A percentile compares a stretch with the other conserved stretches of the same genome.
These are phyloP conservation scores for Cystobasidium sp. DNA, from an alignment of 1,284 basidiomycete genomes.

Conservation along the genomic window DNA sequence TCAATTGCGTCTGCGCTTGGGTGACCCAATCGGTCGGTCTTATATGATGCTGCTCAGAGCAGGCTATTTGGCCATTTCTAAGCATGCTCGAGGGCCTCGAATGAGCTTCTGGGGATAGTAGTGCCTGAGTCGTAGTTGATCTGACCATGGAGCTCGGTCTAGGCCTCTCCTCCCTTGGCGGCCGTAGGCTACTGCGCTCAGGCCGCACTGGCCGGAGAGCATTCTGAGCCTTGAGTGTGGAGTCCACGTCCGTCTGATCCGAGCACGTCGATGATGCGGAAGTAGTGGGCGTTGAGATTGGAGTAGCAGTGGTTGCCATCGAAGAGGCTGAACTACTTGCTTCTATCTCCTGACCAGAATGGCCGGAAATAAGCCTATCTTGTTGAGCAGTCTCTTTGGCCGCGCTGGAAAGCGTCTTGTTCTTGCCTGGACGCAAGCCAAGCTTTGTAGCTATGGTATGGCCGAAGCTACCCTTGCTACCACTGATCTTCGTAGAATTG, in stretches of 20 bases:
- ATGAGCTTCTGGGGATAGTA: too few relatives aligned
- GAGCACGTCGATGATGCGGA: constrained; percentile 15
- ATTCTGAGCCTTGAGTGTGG: not conserved
- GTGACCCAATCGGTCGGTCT: not conserved
- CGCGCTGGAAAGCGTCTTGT: not conserved
- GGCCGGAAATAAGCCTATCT: not conserved
- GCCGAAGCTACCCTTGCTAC: not conserved
- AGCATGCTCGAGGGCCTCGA: too few relatives aligned
- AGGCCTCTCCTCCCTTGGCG: constrained; percentile 5
- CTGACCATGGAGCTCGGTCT: not conserved
- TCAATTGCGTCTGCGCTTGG: not conserved
- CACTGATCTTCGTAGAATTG: not conserved
- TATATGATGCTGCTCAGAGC: not conserved
- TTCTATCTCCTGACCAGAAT: not conserved
- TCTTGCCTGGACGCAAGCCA: constrained; percentile 6
- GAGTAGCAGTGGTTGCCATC: not conserved
- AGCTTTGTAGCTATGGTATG: not conserved
- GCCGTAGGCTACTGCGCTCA: not conserved
- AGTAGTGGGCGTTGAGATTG: constrained; percentile 3
- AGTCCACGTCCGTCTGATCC: not conserved
- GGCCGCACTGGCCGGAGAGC: not conserved
- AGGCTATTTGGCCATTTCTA: not conserved
- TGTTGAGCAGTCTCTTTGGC: not conserved
- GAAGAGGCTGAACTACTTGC: constrained; percentile 5
- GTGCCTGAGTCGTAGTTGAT: not conserved